Conservation (phyloP, 108 stramenopile species). For the Pseudonitzschia multiseries region DNA sequence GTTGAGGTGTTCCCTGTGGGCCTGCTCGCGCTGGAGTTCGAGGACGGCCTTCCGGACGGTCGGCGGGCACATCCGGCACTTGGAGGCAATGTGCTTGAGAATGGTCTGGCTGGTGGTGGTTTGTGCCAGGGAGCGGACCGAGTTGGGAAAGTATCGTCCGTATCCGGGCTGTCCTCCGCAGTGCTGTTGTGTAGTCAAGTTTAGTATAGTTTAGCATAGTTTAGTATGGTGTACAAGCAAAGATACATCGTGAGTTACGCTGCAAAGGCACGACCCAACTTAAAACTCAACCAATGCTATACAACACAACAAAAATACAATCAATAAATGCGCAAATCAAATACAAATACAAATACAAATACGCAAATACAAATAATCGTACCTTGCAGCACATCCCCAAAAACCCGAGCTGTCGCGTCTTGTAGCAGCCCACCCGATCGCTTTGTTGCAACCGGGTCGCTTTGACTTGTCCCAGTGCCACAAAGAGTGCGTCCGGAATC, state of each 20-base stretch:
- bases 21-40: slow-evolving; percentile 46
- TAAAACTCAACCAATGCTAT: too few relatives aligned
- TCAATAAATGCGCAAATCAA: too few relatives aligned
- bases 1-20: slow-evolving; percentile 33
- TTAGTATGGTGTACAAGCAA: not conserved
- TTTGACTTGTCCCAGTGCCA: slow-evolving; percentile 74
- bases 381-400: slow-evolving; percentile 64
- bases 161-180: slow-evolving; percentile 71
- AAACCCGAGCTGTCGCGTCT: slow-evolving; percentile 58
- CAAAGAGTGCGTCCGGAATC: slow-evolving; percentile 69
- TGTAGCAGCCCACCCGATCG: slow-evolving; percentile 76
- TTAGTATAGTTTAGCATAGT: too few relatives aligned
- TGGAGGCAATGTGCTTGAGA: slow-evolving; percentile 67
- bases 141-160: slow-evolving; percentile 71
- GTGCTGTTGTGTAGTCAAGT: slow-evolving; percentile 20
- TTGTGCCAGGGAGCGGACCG: slow-evolving; percentile 66
- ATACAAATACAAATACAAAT: too few relatives aligned
- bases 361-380: not conserved
- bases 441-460: slow-evolving; percentile 46
- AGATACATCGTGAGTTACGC: too few relatives aligned
- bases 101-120: slow-evolving; percentile 80
- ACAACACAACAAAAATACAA: too few relatives aligned
- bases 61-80: slow-evolving; percentile 62
- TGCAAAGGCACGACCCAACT: too few relatives aligned
- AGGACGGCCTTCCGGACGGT: slow-evolving; percentile 47